Evolutionary conservation across 2,329 filamentous ascomycete genomes (phyloP).

Genomic region (Chaetoscypha palmicola): DNA sequence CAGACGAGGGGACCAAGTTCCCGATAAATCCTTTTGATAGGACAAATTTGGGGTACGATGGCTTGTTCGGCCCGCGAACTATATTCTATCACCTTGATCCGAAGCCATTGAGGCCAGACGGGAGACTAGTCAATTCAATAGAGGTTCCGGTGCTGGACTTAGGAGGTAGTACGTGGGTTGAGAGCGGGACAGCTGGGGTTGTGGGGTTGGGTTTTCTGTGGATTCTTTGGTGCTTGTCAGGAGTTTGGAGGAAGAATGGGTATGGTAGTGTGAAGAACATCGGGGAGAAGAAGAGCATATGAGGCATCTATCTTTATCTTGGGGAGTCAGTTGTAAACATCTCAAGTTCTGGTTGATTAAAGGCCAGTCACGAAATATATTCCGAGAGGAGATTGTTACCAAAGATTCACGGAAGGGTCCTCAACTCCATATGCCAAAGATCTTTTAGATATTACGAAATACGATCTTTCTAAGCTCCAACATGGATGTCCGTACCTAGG

Average conservation of each 20-base stretch:
- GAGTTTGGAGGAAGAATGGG: conserved; percentile 23
- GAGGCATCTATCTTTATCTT: no score
- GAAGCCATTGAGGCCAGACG: conserved; percentile 5
- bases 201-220: conserved; percentile 62
- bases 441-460: no score
- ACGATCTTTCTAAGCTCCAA: no score
- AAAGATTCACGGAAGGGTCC: no score
- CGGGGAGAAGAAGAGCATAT: conserved; percentile 17
- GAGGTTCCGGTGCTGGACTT: conserved; percentile 60
- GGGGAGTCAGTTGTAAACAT: no score
- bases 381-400: no score
- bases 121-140: conserved; percentile 45
- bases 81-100: conserved; percentile 76
- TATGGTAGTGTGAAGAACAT: conserved; percentile 16
- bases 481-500: no score
- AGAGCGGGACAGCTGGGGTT: conserved; percentile 48
- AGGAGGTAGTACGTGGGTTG: conserved; percentile 41
- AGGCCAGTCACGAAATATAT: no score
- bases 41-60: conserved; percentile 77
- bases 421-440: no score
- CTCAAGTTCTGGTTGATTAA: no score
- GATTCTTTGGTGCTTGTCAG: conserved; percentile 46
- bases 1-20: conserved; percentile 60
- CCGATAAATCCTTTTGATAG: conserved; percentile 78
- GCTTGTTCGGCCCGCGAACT: conserved; percentile 66